Conservation (phyloP, 805 yeast species). For the Candida ovalis region DNA sequence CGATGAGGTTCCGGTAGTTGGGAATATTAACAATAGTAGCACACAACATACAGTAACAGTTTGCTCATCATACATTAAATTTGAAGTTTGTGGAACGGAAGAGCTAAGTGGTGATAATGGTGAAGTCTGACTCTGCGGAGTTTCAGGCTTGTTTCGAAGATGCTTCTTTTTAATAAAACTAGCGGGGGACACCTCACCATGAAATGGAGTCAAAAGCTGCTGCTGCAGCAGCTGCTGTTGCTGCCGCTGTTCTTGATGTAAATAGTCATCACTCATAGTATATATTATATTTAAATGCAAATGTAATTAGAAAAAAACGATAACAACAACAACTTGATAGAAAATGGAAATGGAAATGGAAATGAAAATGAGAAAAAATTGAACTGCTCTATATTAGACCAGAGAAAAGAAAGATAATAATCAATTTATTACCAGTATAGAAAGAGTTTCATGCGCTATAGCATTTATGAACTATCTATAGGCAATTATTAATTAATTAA, state of each 20-base stretch:
- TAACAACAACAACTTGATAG: too few relatives aligned
- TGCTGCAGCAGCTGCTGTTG: not conserved
- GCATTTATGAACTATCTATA: too few relatives aligned
- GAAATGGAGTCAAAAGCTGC: not conserved
- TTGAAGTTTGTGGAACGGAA: not conserved
- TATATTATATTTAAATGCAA: too few relatives aligned
- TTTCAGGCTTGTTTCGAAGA: not conserved
- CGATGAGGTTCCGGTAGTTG: constrained; percentile 2
- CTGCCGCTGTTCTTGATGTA: not conserved
- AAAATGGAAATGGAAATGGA: not conserved
- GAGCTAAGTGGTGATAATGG: not conserved
- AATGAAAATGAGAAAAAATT: too few relatives aligned
- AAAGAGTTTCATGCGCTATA: too few relatives aligned
- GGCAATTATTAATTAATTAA: too few relatives aligned
- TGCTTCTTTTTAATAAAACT: not conserved
- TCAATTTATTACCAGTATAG: too few relatives aligned
- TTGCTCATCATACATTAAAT: not conserved
- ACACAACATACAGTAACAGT: constrained; percentile 4
- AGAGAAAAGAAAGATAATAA: too few relatives aligned
- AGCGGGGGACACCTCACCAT: not conserved
- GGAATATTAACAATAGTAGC: constrained; percentile 8
- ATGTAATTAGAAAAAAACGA: too few relatives aligned
- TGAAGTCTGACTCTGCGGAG: not conserved
- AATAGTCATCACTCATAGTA: not conserved
- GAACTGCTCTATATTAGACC: too few relatives aligned